phyloP scores from a whole-genome alignment of 192 early-diverging fungal species.

The Umbelopsis vinacea region DNA sequence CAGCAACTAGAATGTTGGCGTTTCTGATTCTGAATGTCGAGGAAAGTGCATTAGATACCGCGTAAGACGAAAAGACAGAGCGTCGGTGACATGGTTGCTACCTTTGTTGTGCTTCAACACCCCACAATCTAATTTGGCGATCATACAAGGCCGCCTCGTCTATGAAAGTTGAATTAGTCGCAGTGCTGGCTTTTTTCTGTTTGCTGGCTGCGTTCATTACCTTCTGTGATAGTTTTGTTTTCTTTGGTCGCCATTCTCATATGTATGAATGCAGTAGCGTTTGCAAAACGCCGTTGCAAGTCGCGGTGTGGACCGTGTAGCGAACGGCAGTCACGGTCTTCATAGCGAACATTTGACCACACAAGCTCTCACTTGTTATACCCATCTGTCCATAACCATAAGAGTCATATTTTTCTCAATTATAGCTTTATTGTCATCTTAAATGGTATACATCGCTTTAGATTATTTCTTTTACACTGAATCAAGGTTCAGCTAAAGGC shows the following conservation, averaged over 20 bases:
- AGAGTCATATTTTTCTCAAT: no score
- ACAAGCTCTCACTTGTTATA: no score
- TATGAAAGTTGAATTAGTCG: neutral
- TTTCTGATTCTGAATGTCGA: slow-evolving; percentile 73
- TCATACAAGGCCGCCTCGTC: slow-evolving; percentile 96
- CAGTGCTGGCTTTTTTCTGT: neutral
- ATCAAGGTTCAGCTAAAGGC: no score
- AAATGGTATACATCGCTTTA: no score
- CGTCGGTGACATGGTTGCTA: slow-evolving; percentile 24
- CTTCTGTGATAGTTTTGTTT: slow-evolving; percentile 15
- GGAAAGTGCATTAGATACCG: neutral
- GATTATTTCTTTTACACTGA: no score
- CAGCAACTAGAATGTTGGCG: slow-evolving; percentile 74
- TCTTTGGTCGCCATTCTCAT: slow-evolving; percentile 4
- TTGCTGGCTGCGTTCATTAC: neutral
- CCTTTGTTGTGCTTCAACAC: slow-evolving; percentile 89
- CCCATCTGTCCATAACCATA: no score
- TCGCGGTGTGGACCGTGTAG: neutral
- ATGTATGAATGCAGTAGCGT: neutral
- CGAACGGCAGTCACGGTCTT: no score
- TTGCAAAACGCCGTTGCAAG: neutral
- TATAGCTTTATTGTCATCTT: no score
- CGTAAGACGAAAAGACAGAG: neutral
- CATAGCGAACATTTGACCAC: no score
- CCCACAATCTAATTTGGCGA: slow-evolving; percentile 97